Percentiles rank a stretch among this genome's conserved stretches.
Evolutionary conservation across 352 stramenopile genomes (phyloP).

Genomic region (Pythium sukuiense): DNA sequence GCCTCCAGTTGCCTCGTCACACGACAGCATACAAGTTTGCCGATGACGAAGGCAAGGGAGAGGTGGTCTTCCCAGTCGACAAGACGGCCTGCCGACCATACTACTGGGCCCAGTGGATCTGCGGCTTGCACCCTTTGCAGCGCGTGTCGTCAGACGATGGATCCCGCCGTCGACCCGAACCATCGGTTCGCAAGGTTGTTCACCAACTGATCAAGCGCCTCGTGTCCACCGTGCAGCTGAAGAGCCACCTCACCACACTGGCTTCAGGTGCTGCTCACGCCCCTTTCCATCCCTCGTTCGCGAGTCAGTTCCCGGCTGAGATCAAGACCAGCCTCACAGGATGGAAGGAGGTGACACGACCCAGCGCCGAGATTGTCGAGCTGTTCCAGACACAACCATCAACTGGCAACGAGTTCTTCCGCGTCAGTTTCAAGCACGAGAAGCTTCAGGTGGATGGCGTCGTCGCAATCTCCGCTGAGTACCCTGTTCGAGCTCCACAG

Average conservation of each 20-base stretch:
- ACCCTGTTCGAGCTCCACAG: constrained; percentile 57
- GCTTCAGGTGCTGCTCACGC: constrained; percentile 34
- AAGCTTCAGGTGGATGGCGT: constrained; percentile 42
- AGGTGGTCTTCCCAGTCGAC: constrained; percentile 50
- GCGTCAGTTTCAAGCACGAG: constrained; percentile 47
- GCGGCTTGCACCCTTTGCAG: constrained; percentile 51
- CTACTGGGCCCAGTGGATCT: constrained; percentile 79
- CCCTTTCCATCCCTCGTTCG: constrained; percentile 37
- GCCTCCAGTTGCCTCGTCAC: constrained; percentile 39
- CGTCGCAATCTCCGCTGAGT: constrained; percentile 66
- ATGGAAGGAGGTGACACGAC: constrained; percentile 47
- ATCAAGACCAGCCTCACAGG: constrained; percentile 50
- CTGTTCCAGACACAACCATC: constrained; percentile 37
- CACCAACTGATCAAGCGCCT: constrained; percentile 60
- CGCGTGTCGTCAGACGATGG: constrained; percentile 23
- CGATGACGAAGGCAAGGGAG: constrained; percentile 21
- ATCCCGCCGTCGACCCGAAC: constrained; percentile 40
- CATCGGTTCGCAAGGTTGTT: constrained; percentile 70
- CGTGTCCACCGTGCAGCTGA: constrained; percentile 38
- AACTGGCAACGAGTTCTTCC: constrained; percentile 54
- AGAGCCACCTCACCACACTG: constrained; percentile 48
- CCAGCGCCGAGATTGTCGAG: constrained; percentile 41
- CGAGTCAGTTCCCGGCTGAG: constrained; percentile 41
- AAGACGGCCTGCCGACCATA: constrained; percentile 45
- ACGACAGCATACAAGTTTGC: constrained; percentile 52